Evolutionary conservation across 1,139 yeast genomes (phyloP).

Genomic region (Geotrichum citri-aurantii): DNA sequence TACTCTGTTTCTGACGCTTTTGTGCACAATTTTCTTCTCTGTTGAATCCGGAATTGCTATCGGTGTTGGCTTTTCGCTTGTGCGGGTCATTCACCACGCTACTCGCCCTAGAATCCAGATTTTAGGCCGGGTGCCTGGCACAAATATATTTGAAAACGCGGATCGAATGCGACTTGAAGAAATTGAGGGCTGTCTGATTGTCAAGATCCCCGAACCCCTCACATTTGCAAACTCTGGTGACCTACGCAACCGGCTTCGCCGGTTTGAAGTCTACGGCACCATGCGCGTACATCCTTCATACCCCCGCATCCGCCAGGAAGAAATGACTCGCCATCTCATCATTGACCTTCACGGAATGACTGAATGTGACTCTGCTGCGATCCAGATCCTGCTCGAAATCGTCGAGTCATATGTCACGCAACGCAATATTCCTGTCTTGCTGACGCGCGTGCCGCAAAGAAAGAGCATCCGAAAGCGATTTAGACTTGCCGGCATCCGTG

Average conservation of each 20-base stretch:
- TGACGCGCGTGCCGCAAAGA: slow-evolving; percentile 56
- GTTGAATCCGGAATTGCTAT: slow-evolving; percentile 85
- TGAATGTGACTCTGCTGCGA: slow-evolving; percentile 79
- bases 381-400: slow-evolving; percentile 63
- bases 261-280: slow-evolving; percentile 84
- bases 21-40: slow-evolving; percentile 71
- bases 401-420: slow-evolving; percentile 44
- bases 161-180: slow-evolving; percentile 55
- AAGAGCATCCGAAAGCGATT: slow-evolving; percentile 38
- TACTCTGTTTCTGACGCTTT: slow-evolving; percentile 66
- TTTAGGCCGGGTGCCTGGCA: slow-evolving; percentile 73
- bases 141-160: slow-evolving; percentile 71
- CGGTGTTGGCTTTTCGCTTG: slow-evolving; percentile 74
- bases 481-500: slow-evolving; percentile 35
- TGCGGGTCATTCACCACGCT: slow-evolving; percentile 78
- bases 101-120: slow-evolving; percentile 87
- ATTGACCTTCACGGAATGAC: slow-evolving; percentile 87
- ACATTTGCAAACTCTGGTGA: slow-evolving; percentile 90
- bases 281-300: slow-evolving; percentile 78
- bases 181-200: slow-evolving; percentile 77
- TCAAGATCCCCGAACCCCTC: slow-evolving; percentile 86
- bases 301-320: slow-evolving; percentile 49
- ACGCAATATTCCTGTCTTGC: slow-evolving; percentile 55
- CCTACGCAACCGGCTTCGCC: slow-evolving; percentile 61
- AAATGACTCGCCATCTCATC: slow-evolving; percentile 60